Conservation (phyloP, 176 grass and related monocot genomes). For the Chloris gayana region DNA sequence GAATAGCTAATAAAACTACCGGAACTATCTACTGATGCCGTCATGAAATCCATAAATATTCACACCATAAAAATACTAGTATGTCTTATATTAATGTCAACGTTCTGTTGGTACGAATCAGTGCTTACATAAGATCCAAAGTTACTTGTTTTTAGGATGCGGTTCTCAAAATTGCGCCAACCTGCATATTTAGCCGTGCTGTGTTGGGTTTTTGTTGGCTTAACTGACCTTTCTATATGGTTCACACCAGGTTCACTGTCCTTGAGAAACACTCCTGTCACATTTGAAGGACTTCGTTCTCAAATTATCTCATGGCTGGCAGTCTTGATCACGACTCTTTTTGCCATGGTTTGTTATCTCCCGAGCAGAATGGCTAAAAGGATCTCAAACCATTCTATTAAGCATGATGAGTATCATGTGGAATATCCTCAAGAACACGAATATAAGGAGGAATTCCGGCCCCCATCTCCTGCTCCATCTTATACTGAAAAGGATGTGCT, state of each 20-base stretch:
- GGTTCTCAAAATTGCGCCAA: too few relatives aligned
- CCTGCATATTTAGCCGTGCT: background rate
- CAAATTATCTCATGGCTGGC: slow-evolving; percentile 70
- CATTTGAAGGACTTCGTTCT: slow-evolving; percentile 44
- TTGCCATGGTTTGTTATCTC: slow-evolving; percentile 57
- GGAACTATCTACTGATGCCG: background rate
- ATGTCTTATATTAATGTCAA: background rate
- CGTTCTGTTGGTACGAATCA: background rate
- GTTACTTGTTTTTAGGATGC: too few relatives aligned
- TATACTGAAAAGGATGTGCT: slow-evolving; percentile 77
- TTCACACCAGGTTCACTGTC: slow-evolving; percentile 46
- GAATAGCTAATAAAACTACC: background rate
- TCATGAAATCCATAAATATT: background rate
- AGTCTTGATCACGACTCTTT: slow-evolving; percentile 70
- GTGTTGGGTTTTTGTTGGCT: background rate
- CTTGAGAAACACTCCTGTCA: slow-evolving; percentile 37
- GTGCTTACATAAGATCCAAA: too few relatives aligned
- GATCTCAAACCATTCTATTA: slow-evolving; percentile 50
- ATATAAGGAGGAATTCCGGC: slow-evolving; percentile 79
- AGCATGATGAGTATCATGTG: slow-evolving; percentile 46
- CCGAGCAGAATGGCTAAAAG: slow-evolving; percentile 67
- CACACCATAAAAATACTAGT: background rate
- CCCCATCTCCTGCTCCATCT: slow-evolving; percentile 83
- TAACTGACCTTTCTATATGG: slow-evolving; percentile 28
- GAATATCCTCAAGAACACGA: slow-evolving; percentile 60